phyloP scores from a whole-genome alignment of 352 stramenopile genomes.

The Thalassiosira ordinaria region DNA sequence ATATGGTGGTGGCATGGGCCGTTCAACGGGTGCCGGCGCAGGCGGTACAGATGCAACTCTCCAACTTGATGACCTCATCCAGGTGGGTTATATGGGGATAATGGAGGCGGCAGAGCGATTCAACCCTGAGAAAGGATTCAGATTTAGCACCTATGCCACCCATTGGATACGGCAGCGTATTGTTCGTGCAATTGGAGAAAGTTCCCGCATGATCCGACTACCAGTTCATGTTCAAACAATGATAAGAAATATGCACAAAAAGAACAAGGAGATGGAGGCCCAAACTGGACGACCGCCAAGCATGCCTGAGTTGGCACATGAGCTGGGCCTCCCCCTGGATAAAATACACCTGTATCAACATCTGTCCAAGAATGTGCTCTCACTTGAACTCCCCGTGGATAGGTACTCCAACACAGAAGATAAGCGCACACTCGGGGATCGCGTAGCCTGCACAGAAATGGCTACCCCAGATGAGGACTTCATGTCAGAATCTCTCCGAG shows the following conservation, averaged over 20 bases:
- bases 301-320: constrained; percentile 69
- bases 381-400: constrained; percentile 66
- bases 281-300: constrained; percentile 66
- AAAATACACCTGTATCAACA: constrained; percentile 72
- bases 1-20: constrained; percentile 27
- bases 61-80: constrained; percentile 79
- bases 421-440: constrained; percentile 71
- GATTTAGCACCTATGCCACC: constrained; percentile 82
- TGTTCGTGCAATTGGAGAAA: constrained; percentile 69
- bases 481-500: constrained; percentile 60
- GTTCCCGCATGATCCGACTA: constrained; percentile 75
- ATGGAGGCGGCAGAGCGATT: constrained; percentile 84
- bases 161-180: constrained; percentile 84
- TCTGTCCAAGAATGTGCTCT: constrained; percentile 74
- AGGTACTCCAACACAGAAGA: constrained; percentile 58
- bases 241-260: constrained; percentile 71
- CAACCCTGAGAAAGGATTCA: constrained; percentile 66
- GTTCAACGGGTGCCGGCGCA: constrained; percentile 38
- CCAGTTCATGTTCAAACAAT: constrained; percentile 77
- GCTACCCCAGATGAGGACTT: constrained; percentile 76
- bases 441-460: constrained; percentile 69
- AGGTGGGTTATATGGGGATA: constrained; percentile 83
- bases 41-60: constrained; percentile 73
- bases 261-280: constrained; percentile 59
- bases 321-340: constrained; percentile 69